Evolutionary conservation across 1,284 basidiomycete species (phyloP), one percentile per base, ranked within the genome.

Genomic region (Irpex rosettiformis): DNA sequence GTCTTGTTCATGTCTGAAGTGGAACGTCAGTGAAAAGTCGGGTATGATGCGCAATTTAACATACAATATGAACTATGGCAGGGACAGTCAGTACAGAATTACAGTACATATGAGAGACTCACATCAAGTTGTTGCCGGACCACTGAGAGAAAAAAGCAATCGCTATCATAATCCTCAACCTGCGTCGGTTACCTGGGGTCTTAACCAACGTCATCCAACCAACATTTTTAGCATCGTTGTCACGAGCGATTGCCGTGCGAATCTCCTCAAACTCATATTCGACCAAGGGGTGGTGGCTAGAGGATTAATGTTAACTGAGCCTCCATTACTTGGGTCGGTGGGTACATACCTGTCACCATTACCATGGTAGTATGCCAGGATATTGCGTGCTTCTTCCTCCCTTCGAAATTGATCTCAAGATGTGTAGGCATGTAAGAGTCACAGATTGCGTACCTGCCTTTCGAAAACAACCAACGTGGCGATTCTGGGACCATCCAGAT

Each of bases 111-210:
- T 24, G 57, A 56, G 16, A 5, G n/a, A 64, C 71, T 63, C 54
- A 79, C 70, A 84, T 79, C 30, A 88, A 74, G 65, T 85, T 85
- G 63, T 86, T 86, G 0, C 84, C 84, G 33, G 80, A 82, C 82
- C 83, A 86, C 64, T 86, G 84, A 2, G 82, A 84, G 75, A 86
- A 85, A 72, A 85, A 77, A 3, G 79, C 83, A 42, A 85, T 74
- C 0, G 82, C 83, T 45, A 85, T 64, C 67, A 85, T 81, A 58
- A 85, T 79, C 30, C 79, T 68, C 66, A 84, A 72, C 16, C 83
- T 77, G 56, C 73, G 77, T 47, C 77, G 75, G 69, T 87, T 86
- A 2, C 84, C 84, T 3, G 73, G 74, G 3, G 77, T 82, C 63
- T 66, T 74, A 67, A 84, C 65, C 52, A 86, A 73, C 54, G 76